Evolutionary conservation across 345 rosid species (phyloP).

Genomic region (Cardamine resedifolia): DNA sequence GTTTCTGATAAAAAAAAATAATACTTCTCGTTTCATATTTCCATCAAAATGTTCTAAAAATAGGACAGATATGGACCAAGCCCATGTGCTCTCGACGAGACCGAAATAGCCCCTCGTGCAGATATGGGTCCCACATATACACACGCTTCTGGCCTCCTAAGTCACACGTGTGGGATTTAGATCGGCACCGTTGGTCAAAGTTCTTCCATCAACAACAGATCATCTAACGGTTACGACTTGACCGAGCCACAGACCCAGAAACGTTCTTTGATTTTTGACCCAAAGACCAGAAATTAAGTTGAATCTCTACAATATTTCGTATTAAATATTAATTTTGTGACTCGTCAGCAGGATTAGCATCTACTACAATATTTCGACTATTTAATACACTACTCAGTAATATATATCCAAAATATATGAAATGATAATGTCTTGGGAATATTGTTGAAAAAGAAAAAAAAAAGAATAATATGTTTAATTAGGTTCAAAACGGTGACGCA

Average conservation of each 20-base stretch:
- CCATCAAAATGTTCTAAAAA: background rate
- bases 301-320: conserved; percentile 16
- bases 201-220: conserved; percentile 14
- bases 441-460: background rate
- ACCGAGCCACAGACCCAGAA: background rate
- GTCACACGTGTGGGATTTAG: conserved; percentile 28
- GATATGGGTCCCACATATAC: conserved; percentile 17
- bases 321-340: background rate
- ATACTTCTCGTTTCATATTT: background rate
- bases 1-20: conserved; percentile 4
- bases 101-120: conserved; percentile 27
- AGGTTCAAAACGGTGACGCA: conserved; percentile 30
- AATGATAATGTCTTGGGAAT: conserved; percentile 5
- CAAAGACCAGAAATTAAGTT: conserved; percentile 30
- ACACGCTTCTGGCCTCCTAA: conserved; percentile 33
- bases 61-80: conserved; percentile 27
- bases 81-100: conserved; percentile 34
- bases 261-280: conserved; percentile 44
- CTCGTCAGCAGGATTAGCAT: background rate
- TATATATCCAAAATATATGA: background rate
- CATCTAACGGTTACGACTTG: conserved; percentile 38
- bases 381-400: background rate
- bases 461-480: background rate
- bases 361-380: background rate
- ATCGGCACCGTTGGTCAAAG: conserved; percentile 28